These are phyloP conservation scores for Yamadazyma endophytica DNA, from an alignment of 805 yeast species.

Conservation along the genomic window DNA sequence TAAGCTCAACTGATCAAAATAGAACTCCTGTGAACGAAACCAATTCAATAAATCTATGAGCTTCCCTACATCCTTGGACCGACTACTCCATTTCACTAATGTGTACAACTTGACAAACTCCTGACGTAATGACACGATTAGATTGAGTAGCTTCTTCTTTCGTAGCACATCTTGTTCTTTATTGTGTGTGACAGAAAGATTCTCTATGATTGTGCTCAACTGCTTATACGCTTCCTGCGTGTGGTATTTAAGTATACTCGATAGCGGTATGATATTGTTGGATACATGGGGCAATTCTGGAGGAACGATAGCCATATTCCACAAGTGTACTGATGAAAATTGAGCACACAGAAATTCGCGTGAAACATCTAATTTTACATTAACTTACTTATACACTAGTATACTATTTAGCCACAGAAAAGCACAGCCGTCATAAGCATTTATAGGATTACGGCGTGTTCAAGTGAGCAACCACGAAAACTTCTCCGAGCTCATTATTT, in stretches of 20 bases:
- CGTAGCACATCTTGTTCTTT: slow-evolving; percentile 53
- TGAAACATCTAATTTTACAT: no score
- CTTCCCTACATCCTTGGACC: slow-evolving; percentile 63
- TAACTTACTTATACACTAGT: no score
- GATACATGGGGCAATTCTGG: slow-evolving; percentile 64
- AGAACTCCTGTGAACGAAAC: slow-evolving; percentile 75
- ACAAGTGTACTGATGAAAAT: no score
- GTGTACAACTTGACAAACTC: slow-evolving; percentile 84
- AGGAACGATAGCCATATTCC: slow-evolving; percentile 3
- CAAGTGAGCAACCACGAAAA: no score
- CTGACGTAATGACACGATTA: slow-evolving; percentile 70
- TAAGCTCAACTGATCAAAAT: slow-evolving; percentile 56
- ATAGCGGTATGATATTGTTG: slow-evolving; percentile 62
- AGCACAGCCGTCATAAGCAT: no score
- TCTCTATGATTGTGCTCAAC: slow-evolving; percentile 56
- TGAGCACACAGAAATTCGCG: no score
- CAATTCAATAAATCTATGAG: slow-evolving; percentile 86
- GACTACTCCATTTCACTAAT: slow-evolving; percentile 81
- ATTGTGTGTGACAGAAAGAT: slow-evolving; percentile 43
- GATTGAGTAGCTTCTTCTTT: slow-evolving; percentile 64
- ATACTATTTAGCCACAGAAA: no score
- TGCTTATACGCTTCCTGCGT: slow-evolving; percentile 62
- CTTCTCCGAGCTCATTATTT: no score
- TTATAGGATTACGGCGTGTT: no score
- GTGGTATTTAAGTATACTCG: slow-evolving; percentile 54